Percentiles rank a stretch among this genome's conserved stretches.
Evolutionary conservation across 345 rosid species (phyloP).

Genomic region (Syzygium oleosum): DNA sequence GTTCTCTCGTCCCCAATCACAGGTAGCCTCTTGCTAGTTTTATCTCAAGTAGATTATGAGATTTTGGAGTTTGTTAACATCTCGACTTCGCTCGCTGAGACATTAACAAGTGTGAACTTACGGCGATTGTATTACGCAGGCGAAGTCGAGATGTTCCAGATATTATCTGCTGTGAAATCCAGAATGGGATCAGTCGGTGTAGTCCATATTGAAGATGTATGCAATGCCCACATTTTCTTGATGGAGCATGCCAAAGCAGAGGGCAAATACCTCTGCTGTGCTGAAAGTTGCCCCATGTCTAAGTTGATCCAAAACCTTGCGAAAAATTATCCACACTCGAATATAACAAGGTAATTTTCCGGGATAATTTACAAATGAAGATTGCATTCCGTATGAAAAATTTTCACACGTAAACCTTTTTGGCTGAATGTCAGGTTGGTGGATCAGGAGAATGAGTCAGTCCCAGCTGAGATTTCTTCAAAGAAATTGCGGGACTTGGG

Average conservation of each 20-base stretch:
- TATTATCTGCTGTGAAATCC: slow-evolving; percentile 53
- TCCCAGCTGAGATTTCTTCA: slow-evolving; percentile 59
- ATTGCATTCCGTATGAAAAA: neutral
- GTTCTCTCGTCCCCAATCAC: slow-evolving; percentile 71
- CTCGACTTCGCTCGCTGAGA: neutral
- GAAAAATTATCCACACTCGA: slow-evolving; percentile 12
- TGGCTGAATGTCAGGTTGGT: slow-evolving; percentile 13
- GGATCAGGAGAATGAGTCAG: slow-evolving; percentile 10
- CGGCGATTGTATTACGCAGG: slow-evolving; percentile 22
- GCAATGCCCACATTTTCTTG: slow-evolving; percentile 61
- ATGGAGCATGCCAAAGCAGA: slow-evolving; percentile 52
- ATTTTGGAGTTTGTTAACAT: neutral
- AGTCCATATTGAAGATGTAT: slow-evolving; percentile 73
- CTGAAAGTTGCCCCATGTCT: slow-evolving; percentile 27
- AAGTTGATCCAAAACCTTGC: slow-evolving; percentile 31
- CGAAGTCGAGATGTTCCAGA: slow-evolving; percentile 35
- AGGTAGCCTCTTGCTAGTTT: slow-evolving; percentile 16
- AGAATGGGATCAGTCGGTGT: slow-evolving; percentile 78
- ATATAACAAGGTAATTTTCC: slow-evolving; percentile 22
- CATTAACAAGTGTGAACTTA: neutral
- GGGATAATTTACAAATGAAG: neutral
- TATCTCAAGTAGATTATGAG: neutral
- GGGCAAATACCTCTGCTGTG: slow-evolving; percentile 63
- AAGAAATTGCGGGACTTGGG: slow-evolving; percentile 58
- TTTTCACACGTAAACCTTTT: neutral